phyloP scores from a whole-genome alignment of 148 eudicot genomes.

The Rhododendron ovatum region DNA sequence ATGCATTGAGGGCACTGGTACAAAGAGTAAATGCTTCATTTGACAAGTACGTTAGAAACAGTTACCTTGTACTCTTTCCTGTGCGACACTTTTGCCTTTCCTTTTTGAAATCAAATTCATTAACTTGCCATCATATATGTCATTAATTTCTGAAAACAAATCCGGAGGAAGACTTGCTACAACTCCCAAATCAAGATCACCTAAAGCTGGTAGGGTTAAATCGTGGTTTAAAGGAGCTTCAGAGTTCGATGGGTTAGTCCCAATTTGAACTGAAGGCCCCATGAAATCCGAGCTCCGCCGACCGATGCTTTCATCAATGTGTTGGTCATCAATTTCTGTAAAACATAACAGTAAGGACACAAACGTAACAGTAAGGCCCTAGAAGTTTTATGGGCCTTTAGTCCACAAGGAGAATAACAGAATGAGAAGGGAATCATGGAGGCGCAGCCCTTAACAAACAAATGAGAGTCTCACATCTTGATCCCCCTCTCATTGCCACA shows the following conservation, averaged over 20 bases:
- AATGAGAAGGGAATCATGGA: not conserved
- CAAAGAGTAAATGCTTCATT: not conserved
- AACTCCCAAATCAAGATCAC: slow-evolving; percentile 81
- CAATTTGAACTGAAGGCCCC: slow-evolving; percentile 19
- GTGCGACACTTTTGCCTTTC: slow-evolving; percentile 33
- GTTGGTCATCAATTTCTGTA: slow-evolving; percentile 19
- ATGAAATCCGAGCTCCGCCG: slow-evolving; percentile 18
- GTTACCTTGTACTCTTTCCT: slow-evolving; percentile 32
- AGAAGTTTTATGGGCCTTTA: too few relatives aligned
- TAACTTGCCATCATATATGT: slow-evolving; percentile 70
- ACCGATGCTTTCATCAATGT: slow-evolving; percentile 19
- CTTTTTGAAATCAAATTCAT: slow-evolving; percentile 42
- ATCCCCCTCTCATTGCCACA: not conserved
- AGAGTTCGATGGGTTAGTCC: slow-evolving; percentile 23
- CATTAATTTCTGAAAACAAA: slow-evolving; percentile 71
- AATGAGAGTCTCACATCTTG: not conserved
- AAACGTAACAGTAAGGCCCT: not conserved
- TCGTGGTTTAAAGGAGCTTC: slow-evolving; percentile 21
- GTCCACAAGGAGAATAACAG: not conserved
- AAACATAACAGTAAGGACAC: slow-evolving; percentile 3
- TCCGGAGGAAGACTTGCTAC: slow-evolving; percentile 82
- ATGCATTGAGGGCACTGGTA: slow-evolving; percentile 11
- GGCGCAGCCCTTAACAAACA: not conserved
- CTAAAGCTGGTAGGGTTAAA: slow-evolving; percentile 54
- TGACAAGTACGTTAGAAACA: not conserved